phyloP scores from a whole-genome alignment of 371 early-diverging fungal genomes.

The Mortierella sp. region DNA sequence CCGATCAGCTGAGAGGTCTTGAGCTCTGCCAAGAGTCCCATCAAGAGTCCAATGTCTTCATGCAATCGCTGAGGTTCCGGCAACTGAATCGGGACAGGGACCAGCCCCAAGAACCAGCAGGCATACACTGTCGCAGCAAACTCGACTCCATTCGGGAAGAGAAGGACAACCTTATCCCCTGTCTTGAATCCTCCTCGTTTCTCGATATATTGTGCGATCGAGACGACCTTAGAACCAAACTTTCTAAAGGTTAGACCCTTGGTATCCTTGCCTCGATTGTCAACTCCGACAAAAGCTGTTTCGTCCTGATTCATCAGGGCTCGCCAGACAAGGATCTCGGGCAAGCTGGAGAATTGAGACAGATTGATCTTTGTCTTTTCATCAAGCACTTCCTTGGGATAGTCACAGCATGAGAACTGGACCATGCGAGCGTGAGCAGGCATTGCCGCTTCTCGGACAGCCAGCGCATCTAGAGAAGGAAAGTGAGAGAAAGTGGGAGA shows the following conservation, averaged over 20 bases:
- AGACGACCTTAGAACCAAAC: slow-evolving; percentile 73
- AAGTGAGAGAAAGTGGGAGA: background rate
- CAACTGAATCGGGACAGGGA: slow-evolving; percentile 77
- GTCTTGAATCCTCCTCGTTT: slow-evolving; percentile 65
- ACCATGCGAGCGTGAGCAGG: slow-evolving; percentile 55
- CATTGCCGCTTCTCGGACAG: slow-evolving; percentile 44
- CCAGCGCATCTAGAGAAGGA: slow-evolving; percentile 36
- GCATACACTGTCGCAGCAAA: slow-evolving; percentile 82
- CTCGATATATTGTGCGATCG: slow-evolving; percentile 69
- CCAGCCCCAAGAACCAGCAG: slow-evolving; percentile 80
- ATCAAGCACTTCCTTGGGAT: slow-evolving; percentile 68
- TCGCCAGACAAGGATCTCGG: slow-evolving; percentile 80
- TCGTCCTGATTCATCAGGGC: slow-evolving; percentile 73
- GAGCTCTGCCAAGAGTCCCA: slow-evolving; percentile 70
- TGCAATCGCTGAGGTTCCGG: slow-evolving; percentile 71
- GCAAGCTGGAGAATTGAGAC: slow-evolving; percentile 67
- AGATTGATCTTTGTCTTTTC: slow-evolving; percentile 78
- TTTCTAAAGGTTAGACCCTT: slow-evolving; percentile 78
- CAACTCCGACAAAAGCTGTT: slow-evolving; percentile 69
- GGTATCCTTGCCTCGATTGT: slow-evolving; percentile 66
- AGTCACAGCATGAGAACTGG: slow-evolving; percentile 82
- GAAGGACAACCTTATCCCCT: slow-evolving; percentile 71
- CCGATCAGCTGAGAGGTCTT: slow-evolving; percentile 66
- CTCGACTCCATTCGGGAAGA: slow-evolving; percentile 80
- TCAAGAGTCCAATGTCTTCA: slow-evolving; percentile 74